Percentiles rank a stretch among this genome's conserved stretches.
phyloP scores from a whole-genome alignment of 768 basidiomycete genomes.

The Suillus luteus region DNA sequence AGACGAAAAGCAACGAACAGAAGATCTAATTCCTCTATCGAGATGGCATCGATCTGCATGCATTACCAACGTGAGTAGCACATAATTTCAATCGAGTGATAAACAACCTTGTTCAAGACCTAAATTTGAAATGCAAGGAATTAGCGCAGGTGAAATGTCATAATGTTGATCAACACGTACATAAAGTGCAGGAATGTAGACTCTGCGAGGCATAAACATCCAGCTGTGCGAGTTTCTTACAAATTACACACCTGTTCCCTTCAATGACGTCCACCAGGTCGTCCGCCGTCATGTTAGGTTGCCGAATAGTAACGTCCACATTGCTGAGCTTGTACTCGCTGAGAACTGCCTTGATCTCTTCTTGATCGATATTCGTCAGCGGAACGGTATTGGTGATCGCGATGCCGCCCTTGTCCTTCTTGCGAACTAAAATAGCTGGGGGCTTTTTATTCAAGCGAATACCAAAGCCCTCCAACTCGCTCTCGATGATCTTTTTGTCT shows the following conservation, averaged over 20 bases:
- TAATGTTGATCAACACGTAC: constrained; percentile 44
- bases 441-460: constrained; percentile 95
- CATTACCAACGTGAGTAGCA: constrained; percentile 10
- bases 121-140: constrained; percentile 29
- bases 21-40: constrained; percentile 95
- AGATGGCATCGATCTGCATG: constrained; percentile 91
- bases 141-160: not conserved
- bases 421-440: constrained; percentile 80
- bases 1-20: constrained; percentile 48
- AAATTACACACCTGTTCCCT: constrained; percentile 70
- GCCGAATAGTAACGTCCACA: constrained; percentile 88
- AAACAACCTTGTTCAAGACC: constrained; percentile 80
- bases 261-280: constrained; percentile 98
- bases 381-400: constrained; percentile 97
- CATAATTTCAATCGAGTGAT: constrained; percentile 3
- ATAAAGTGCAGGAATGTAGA: constrained; percentile 92
- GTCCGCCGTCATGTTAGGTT: constrained; percentile 90
- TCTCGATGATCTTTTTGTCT: constrained; percentile 89
- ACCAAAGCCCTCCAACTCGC: constrained; percentile 97
- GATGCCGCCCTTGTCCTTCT: constrained; percentile 88
- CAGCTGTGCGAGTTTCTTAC: not conserved
- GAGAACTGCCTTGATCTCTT: constrained; percentile 93
- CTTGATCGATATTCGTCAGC: constrained; percentile 91
- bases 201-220: constrained; percentile 44
- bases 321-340: constrained; percentile 92